Evolutionary conservation across 1,139 yeast genomes (phyloP).

Genomic region (Tardiomyces blankii): DNA sequence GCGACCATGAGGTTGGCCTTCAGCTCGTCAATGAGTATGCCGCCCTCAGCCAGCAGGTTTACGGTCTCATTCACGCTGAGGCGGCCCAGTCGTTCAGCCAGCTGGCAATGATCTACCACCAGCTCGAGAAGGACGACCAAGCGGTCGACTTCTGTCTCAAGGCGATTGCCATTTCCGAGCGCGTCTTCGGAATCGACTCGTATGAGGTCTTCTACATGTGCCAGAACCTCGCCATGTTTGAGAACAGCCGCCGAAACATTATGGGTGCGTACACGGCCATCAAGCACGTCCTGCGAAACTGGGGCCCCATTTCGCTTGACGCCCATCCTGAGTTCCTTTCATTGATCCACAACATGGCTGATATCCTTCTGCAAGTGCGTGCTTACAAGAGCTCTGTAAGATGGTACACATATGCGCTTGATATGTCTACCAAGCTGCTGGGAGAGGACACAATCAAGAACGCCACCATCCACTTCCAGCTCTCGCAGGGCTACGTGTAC

Average conservation of each 20-base stretch:
- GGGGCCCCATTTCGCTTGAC: constrained; percentile 33
- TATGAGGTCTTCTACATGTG: constrained; percentile 64
- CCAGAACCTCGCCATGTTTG: constrained; percentile 66
- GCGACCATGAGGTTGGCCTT: constrained; percentile 24
- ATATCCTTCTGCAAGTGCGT: constrained; percentile 45
- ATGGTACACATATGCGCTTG: constrained; percentile 40
- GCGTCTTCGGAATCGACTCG: constrained; percentile 73
- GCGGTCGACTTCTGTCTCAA: constrained; percentile 65
- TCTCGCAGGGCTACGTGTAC: constrained; percentile 52
- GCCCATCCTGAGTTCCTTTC: constrained; percentile 61
- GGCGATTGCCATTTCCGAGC: constrained; percentile 64
- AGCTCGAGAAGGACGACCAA: constrained; percentile 42
- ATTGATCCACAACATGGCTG: constrained; percentile 54
- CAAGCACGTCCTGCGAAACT: constrained; percentile 46
- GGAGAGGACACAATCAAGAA: constrained; percentile 41
- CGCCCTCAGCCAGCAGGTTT: constrained; percentile 68
- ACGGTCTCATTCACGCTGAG: constrained; percentile 71
- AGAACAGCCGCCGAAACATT: constrained; percentile 47
- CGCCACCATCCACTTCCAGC: constrained; percentile 41
- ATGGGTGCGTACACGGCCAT: constrained; percentile 54
- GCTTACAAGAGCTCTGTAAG: constrained; percentile 36
- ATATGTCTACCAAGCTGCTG: constrained; percentile 35
- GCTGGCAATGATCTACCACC: constrained; percentile 58
- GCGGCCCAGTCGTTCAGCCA: constrained; percentile 61
- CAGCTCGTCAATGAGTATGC: constrained; percentile 57